phyloP scores from a whole-genome alignment of 179 eudicot genomes.

The Drosera spatulata region DNA sequence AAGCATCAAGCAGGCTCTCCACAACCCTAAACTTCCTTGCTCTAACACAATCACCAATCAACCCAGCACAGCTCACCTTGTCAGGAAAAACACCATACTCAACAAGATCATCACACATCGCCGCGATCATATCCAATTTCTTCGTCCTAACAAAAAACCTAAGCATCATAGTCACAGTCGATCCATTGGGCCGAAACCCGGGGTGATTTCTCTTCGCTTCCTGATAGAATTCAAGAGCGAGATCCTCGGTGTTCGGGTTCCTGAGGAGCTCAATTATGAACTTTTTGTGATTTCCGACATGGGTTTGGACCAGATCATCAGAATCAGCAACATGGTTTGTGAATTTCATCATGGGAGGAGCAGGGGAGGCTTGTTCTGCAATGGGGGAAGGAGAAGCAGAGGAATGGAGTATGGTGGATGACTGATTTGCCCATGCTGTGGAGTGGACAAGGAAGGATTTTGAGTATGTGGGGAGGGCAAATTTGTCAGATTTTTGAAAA shows the following conservation, averaged over 20 bases:
- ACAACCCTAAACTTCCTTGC: conserved; percentile 56
- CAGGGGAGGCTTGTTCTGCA: conserved; percentile 19
- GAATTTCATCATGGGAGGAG: conserved; percentile 22
- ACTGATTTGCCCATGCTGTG: conserved; percentile 1
- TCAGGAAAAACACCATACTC: conserved; percentile 33
- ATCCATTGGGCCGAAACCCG: conserved; percentile 36
- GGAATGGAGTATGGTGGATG: conserved; percentile 19
- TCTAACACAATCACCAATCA: conserved; percentile 40
- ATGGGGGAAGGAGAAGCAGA: conserved; percentile 30
- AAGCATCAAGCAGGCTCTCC: conserved; percentile 27
- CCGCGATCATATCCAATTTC: conserved; percentile 36
- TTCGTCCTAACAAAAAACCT: conserved; percentile 40
- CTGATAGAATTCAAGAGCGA: conserved; percentile 44
- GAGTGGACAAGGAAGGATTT: neutral
- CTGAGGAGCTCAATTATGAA: conserved; percentile 28
- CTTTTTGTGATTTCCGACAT: conserved; percentile 19
- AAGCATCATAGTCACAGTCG: conserved; percentile 31
- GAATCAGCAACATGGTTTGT: conserved; percentile 11
- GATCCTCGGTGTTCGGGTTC: conserved; percentile 34
- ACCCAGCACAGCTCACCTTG: conserved; percentile 31
- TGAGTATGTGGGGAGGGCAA: conserved; percentile 10
- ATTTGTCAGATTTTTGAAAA: conserved; percentile 13
- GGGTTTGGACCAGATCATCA: conserved; percentile 1
- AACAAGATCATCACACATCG: conserved; percentile 36
- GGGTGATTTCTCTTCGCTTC: conserved; percentile 32